Percentiles rank a stretch among this genome's conserved stretches.
Conservation (phyloP, 2,329 filamentous ascomycete species). For the Aureobasidium sp. region DNA sequence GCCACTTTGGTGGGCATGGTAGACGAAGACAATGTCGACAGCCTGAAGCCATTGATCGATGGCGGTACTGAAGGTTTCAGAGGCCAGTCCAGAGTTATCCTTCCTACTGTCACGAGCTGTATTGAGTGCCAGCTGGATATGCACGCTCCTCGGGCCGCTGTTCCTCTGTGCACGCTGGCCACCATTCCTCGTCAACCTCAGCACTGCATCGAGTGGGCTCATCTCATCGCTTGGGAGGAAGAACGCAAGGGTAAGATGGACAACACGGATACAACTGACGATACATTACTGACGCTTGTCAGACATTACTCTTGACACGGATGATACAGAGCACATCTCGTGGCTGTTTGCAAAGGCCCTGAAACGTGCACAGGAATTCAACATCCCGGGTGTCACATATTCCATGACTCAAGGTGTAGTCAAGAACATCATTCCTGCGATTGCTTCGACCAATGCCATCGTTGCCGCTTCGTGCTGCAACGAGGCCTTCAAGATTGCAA, state of each 20-base stretch:
- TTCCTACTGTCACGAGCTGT: constrained; percentile 88
- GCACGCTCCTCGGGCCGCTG: constrained; percentile 94
- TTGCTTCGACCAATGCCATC: constrained; percentile 95
- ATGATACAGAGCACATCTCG: constrained; percentile 93
- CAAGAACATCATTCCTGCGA: constrained; percentile 98
- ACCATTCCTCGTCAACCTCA: constrained; percentile 95
- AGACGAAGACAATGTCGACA: constrained; percentile 73
- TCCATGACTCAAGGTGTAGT: constrained; percentile 93
- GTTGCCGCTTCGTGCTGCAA: constrained; percentile 94
- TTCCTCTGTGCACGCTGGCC: constrained; percentile 91
- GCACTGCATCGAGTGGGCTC: constrained; percentile 98
- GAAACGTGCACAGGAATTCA: constrained; percentile 74
- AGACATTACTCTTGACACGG: constrained; percentile 82
- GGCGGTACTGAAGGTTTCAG: constrained; percentile 98
- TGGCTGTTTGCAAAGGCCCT: constrained; percentile 89
- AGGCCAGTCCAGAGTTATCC: constrained; percentile 84
- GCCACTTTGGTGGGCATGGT: constrained; percentile 86
- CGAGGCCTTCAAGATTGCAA: constrained; percentile 91
- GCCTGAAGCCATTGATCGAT: constrained; percentile 87
- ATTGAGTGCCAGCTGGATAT: constrained; percentile 98
- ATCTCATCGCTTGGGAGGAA: constrained; percentile 92
- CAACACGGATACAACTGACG: too few relatives aligned
- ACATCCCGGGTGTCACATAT: constrained; percentile 89
- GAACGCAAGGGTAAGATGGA: constrained; percentile 37
- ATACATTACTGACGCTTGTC: background rate